Evolutionary conservation across 441 rosid genomes (phyloP).

Genomic region (Erodium texanum): DNA sequence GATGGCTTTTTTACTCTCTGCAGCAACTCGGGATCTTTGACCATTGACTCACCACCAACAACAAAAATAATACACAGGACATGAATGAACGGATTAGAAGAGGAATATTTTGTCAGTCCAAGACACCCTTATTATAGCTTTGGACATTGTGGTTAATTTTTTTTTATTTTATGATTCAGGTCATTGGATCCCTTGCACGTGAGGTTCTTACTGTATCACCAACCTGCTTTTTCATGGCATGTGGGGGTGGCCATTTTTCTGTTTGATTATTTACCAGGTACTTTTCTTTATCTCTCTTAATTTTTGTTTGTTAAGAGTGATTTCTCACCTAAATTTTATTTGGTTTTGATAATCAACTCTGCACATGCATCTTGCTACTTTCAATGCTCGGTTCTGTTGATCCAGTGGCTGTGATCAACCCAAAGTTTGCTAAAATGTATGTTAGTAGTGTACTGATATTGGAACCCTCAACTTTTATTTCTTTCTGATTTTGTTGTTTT

Average conservation of each 20-base stretch:
- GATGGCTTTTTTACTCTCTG: conserved; percentile 4
- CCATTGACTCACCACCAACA: conserved; percentile 18
- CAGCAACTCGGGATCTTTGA: conserved; percentile 35
- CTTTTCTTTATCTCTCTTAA: background rate
- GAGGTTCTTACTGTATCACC: conserved; percentile 25
- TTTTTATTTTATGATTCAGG: conserved; percentile 8
- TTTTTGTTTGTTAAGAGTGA: conserved; percentile 1
- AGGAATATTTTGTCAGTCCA: conserved; percentile 28
- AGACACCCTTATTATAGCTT: conserved; percentile 12
- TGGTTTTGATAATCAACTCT: conserved; percentile 17
- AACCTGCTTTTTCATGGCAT: conserved; percentile 30
- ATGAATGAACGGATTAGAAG: conserved; percentile 4
- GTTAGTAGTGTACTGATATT: conserved; percentile 2
- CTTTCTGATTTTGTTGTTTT: background rate
- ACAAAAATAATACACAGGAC: conserved; percentile 13
- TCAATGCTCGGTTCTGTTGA: conserved; percentile 6
- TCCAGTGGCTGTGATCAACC: conserved; percentile 3
- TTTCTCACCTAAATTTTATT: conserved; percentile 12
- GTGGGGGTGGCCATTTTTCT: conserved; percentile 25
- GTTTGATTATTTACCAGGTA: background rate
- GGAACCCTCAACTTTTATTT: background rate
- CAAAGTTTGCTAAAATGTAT: conserved; percentile 3
- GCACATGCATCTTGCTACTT: conserved; percentile 7
- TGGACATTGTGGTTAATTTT: conserved; percentile 3
- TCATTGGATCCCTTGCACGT: conserved; percentile 51